Evolutionary conservation across 2,329 filamentous ascomycete genomes (phyloP), one percentile per base, ranked within the genome.

Genomic region (Podosphaera xanthii): DNA sequence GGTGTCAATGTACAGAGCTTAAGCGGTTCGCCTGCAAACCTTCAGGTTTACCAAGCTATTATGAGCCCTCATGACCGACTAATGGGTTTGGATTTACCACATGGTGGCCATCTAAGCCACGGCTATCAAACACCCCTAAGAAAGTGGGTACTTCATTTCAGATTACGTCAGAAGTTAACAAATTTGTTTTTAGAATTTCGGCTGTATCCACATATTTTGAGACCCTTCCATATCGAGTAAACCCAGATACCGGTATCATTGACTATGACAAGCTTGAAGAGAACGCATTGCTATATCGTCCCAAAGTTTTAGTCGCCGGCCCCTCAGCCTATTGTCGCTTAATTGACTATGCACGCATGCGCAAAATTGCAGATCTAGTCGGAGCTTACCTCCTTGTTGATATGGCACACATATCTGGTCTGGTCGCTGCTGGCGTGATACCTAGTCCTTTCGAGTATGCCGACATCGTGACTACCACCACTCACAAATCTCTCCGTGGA

Each of bases 201-300:
- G 89, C 90, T 67, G 83, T 98, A 64, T 97, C 91, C 60, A 97
- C 94, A 70, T 98, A 98, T 76, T 98, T 98, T 71, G 92, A 98
- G 76, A 98, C 92, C 42, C 76, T 98, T 63, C 92, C 92, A 4
- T 98, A 98, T 77, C 84, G 88, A 61, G 79, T 97, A 59, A 82
- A 96, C 74, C 86, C 94, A 69, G 77, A 83, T 63, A 97, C 91
- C 4, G 92, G 92, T 61, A 77, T 91, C 66, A 98, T 98, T 69
- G 90, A 98, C 76, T 98, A 98, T 72, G 83, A 87, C 69, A 85
- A 85, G 70, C 79, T 98, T 59, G 90, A 94, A 72, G 83, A 94
- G 71, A 78, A 89, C 62, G 91, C 92, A 57, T 77, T 83, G 68
- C 75, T 95, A 66, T 98, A 96, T 77, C 82, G 92, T 61, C 92